Base-by-base conservation (phyloP, 2,329 filamentous ascomycete species). In the Xylariomycetidae sp. region DNA sequence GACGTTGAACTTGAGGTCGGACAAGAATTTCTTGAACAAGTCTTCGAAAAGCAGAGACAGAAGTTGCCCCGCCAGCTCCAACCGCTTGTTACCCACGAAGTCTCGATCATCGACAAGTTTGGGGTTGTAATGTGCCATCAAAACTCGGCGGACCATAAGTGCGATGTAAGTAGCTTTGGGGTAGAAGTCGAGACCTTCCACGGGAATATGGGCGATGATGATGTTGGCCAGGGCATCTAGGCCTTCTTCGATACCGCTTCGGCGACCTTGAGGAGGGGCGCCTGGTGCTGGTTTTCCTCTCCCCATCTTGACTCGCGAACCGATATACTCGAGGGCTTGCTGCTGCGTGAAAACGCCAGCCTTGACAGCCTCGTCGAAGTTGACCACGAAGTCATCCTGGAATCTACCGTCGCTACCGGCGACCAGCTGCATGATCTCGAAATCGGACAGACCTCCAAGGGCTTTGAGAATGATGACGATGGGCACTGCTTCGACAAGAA, bases 151-250 rank as follows among this genome's bases (percentile, higher is more conserved):
- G 18, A 88, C 86, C 92, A 98, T 98, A 67, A 95, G 86, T 29
- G 90, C 90, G 35, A 98, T 79, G 52, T 96, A 98, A 7, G 96
- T 75, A 15, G 90, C 89, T 57, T 98, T 98, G n/a, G 90, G 89
- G 35, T 92, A 81, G 59, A 96, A 96, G 54, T 98, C 89, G 47
- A 95, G 76, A 28, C 86, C 86, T 48, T 86, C 77, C 23, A 98
- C 89, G 5, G 88, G 83, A 19, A 98, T 89, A 49, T 98, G 92
- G 6, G 92, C 90, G 39, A 98, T 87, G 42, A 98, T 84, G 35
- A 96, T 83, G 51, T 88, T 90, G 13, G 89, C 85, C 25, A 98
- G 71, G 14, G 90, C 89, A 57, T 98, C 92, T 1, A 98, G 73
- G 4, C 88, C 92, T 62, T 96, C 89, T 53, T 94, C 85, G 15